Base-by-base conservation (phyloP, 1,284 basidiomycete species). In the Xerocomus amazonicus region DNA sequence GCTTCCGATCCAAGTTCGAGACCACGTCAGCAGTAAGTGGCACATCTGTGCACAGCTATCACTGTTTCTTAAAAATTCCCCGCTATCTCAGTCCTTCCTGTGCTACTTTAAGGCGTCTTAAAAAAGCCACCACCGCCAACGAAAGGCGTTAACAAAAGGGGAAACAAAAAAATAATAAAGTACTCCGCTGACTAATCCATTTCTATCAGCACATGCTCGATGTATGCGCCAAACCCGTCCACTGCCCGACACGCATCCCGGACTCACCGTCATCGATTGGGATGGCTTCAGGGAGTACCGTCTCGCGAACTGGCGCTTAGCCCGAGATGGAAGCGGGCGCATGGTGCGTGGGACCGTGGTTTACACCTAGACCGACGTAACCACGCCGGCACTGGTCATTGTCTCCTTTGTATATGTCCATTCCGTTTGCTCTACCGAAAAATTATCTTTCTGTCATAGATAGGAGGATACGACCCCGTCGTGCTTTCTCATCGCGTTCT, bases 231-330 rank as follows among this genome's bases (percentile, higher is more conserved):
- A 59, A 49, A 69, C 65, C 52, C 69, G 62, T 50, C 81, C 80
- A 47, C 62, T 84, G 35, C 69, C 67, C 43, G 67, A 71, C 48
- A 70, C 68, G 34, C 69, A 80, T 58, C 83, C 81, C 48, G 76
- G 86, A 58, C 72, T 84, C 51, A 69, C 70, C 9, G 58, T 84
- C 39, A 58, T 76, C 38, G 64, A 73, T 33, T 71, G 65, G 52
- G 68, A 70, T 42, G 70, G 71, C 13, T 77, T 73, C 54, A 71
- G 65, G 54, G 81, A 84, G 59, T 84, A 79, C 54, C 70, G 77
- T 43, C 71, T 84, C 31, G 74, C 79, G 51, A 75, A 79, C 50
- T 73, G 72, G 71, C 68, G 61, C 10, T 52, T 74, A 28, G 66
- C 70, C 32, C 70, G 70, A 33, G 68, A 76, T 60, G 75, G 73